Base-by-base conservation (phyloP, 306 rosid genomes). In the Ziziphus jujuba region DNA sequence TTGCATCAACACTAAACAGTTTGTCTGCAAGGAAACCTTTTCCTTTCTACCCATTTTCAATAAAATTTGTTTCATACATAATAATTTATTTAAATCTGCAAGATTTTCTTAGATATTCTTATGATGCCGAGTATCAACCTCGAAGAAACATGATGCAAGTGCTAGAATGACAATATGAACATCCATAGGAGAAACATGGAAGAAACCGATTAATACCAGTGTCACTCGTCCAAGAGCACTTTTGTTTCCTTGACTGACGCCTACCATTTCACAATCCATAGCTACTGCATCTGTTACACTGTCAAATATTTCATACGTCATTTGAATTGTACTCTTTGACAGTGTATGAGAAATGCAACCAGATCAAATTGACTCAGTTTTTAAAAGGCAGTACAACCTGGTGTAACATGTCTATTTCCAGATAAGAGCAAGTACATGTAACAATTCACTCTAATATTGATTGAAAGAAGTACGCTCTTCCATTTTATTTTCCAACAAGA, bases 241-340 rank as follows among this genome's bases (percentile, higher is more conserved):
- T 81, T 77, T 90, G 84, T 83, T 93, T 72, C 97, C 97, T 76
- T 86, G 85, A 70, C 90, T 81, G 33, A 93, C 92, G 4, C 99
- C 99, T 5, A 93, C 99, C 99, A 93, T 93, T 85, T 93, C 97
- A 71, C 97, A 93, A 79, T 93, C 97, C 90, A 90, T 93, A 83
- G 75, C 97, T 67, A 93, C 82, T 51, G 76, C 85, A 87, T 88
- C 92, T 43, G 96, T 93, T 75, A 93, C 60, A 75, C 99, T 93
- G 96, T 74, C 86, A 85, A 72, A 80, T 68, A 70, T 67, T 76
- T 82, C 60, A 74, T 58, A 61, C 10, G 20, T 19, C 36, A 43
- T 5, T 45, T 2, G 15, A 23, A n/a, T n/a, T n/a, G n/a, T 2
- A 40, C 12, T 2, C 12, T 0, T 40, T 28, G 33, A 28, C 45